Conservation (phyloP, 2,329 filamentous ascomycete species). For the Trichoderma atroviride region DNA sequence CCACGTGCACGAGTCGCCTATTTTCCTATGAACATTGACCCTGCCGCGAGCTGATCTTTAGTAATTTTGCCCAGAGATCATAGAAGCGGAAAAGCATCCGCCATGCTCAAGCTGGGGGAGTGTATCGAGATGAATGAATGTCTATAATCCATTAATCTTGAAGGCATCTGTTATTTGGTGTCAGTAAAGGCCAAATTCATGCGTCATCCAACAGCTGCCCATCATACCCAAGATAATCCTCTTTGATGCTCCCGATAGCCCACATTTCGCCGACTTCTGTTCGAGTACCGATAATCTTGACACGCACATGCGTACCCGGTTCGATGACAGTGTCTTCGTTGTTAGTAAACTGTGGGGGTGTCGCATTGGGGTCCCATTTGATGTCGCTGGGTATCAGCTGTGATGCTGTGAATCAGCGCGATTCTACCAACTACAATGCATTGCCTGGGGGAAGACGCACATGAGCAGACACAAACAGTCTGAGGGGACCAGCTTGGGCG, state of each 20-base stretch:
- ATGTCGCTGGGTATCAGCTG: conserved; percentile 90
- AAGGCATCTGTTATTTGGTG: conserved; percentile 28
- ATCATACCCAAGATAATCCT: conserved; percentile 68
- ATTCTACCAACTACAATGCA: background rate
- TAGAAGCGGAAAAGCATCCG: background rate
- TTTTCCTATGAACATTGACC: background rate
- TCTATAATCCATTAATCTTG: conserved; percentile 29
- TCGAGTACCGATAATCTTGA: conserved; percentile 92
- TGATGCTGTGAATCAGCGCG: conserved; percentile 8
- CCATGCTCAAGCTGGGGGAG: background rate
- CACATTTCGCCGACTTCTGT: conserved; percentile 94
- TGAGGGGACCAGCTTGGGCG: conserved; percentile 75
- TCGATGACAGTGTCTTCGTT: conserved; percentile 93
- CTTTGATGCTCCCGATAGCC: conserved; percentile 97
- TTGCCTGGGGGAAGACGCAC: conserved; percentile 55
- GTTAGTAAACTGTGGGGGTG: conserved; percentile 95
- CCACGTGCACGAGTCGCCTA: background rate
- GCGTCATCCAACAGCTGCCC: conserved; percentile 27
- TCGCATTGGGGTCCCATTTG: conserved; percentile 93
- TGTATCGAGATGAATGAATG: background rate
- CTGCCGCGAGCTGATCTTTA: background rate
- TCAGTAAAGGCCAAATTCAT: conserved; percentile 33
- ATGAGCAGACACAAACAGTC: conserved; percentile 78
- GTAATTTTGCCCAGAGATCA: background rate
- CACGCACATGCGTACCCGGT: conserved; percentile 86